A percentile compares a stretch with the other conserved stretches of the same genome.
phyloP scores from a whole-genome alignment of 2,329 filamentous ascomycete species.

The Verruconis gallopava region DNA sequence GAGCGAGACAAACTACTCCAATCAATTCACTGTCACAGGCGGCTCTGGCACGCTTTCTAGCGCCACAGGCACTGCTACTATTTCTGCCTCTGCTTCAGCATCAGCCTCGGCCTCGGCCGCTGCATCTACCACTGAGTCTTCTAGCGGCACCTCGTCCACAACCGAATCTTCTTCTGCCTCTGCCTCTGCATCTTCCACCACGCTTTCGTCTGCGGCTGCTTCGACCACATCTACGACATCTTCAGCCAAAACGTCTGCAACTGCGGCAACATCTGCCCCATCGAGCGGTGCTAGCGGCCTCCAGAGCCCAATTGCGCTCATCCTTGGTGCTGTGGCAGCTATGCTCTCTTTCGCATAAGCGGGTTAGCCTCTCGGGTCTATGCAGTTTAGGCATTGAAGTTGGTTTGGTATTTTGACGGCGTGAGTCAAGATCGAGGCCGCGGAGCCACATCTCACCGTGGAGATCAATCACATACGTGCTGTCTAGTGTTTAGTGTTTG shows the following conservation, averaged over 20 bases:
- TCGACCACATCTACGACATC: background rate
- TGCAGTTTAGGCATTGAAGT: too few species aligned
- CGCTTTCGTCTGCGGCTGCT: background rate
- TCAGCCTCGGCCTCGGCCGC: background rate
- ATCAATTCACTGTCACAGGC: constrained; percentile 34
- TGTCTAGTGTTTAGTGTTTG: too few species aligned
- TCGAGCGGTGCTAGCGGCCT: constrained; percentile 6
- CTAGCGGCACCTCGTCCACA: constrained; percentile 13
- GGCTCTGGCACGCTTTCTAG: constrained; percentile 21
- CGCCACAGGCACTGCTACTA: constrained; percentile 17
- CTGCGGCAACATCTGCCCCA: constrained; percentile 3
- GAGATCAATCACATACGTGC: too few species aligned
- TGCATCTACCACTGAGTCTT: background rate
- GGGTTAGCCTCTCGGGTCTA: too few species aligned
- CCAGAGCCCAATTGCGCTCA: constrained; percentile 10
- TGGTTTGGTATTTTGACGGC: too few species aligned
- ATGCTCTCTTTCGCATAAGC: constrained; percentile 11
- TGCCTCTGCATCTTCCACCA: background rate
- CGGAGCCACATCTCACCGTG: too few species aligned
- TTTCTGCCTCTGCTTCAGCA: constrained; percentile 11
- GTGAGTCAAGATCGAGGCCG: too few species aligned
- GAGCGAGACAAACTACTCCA: constrained; percentile 41
- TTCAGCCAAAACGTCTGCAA: background rate
- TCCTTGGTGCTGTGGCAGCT: constrained; percentile 11
- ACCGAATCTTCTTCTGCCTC: constrained; percentile 9